Percentiles rank a stretch among this genome's conserved stretches.
Conservation (phyloP, 2,329 filamentous ascomycete genomes). For the Colletotrichum lupini region DNA sequence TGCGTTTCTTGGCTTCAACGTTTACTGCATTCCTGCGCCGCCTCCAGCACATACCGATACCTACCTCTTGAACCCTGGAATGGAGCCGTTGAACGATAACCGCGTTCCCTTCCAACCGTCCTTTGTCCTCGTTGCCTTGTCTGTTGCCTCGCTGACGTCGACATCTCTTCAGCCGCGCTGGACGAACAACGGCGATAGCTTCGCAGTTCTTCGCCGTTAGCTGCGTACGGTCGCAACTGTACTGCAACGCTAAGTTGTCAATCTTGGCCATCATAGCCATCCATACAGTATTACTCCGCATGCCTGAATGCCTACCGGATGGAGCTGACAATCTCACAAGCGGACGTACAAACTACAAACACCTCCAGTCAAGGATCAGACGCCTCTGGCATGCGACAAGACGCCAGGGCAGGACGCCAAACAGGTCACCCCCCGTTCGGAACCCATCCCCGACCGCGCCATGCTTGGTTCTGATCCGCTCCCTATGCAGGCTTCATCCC, state of each 20-base stretch:
- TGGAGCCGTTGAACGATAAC: conserved; percentile 17
- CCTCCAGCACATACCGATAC: not conserved
- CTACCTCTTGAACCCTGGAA: not conserved
- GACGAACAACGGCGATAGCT: not conserved
- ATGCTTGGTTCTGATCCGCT: conserved; percentile 27
- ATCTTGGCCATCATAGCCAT: not conserved
- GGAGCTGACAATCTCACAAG: conserved; percentile 1
- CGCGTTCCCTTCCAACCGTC: not conserved
- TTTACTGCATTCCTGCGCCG: conserved; percentile 23
- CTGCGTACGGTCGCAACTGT: not conserved
- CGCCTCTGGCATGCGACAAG: conserved; percentile 24
- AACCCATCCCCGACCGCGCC: conserved; percentile 27
- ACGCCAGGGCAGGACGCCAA: conserved; percentile 20
- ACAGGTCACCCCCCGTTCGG: conserved; percentile 32
- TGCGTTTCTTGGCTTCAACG: conserved; percentile 18
- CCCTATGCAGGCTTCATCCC: conserved; percentile 31
- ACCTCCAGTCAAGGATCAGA: conserved; percentile 4
- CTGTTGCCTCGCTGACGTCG: conserved; percentile 4
- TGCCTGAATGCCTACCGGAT: not conserved
- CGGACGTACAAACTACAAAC: not conserved
- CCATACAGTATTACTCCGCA: too few species aligned
- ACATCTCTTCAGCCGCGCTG: not conserved
- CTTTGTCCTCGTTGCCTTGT: conserved; percentile 3
- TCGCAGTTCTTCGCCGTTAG: not conserved
- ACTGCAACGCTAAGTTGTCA: not conserved